phyloP scores from a whole-genome alignment of 2,329 filamentous ascomycete genomes.

The Scedosporium dehoogii region DNA sequence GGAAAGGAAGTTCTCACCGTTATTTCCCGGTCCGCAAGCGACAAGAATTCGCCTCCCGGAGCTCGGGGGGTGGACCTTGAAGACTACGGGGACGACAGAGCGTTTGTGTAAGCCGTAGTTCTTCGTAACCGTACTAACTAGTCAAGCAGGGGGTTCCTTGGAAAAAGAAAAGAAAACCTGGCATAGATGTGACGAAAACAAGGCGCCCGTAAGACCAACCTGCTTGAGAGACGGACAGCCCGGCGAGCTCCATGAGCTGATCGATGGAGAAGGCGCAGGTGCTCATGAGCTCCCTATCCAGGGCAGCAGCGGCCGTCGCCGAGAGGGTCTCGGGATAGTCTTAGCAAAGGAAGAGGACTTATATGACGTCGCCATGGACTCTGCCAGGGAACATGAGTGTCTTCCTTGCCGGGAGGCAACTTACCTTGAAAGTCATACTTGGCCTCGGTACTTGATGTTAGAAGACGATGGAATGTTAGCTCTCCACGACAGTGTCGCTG shows the following conservation, averaged over 20 bases:
- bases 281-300: conserved; percentile 93
- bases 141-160: not conserved
- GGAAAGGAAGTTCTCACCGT: conserved; percentile 34
- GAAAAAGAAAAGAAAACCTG: not conserved
- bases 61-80: conserved; percentile 66
- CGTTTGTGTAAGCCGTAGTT: not conserved
- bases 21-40: conserved; percentile 80
- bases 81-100: conserved; percentile 44
- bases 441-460: not conserved
- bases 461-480: not conserved
- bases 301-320: conserved; percentile 74
- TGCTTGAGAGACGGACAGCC: conserved; percentile 84
- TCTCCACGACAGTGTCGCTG: too few relatives aligned
- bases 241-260: conserved; percentile 94
- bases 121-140: not conserved
- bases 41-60: conserved; percentile 68
- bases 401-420: not conserved
- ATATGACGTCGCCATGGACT: not conserved
- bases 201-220: conserved; percentile 35
- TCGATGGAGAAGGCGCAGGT: conserved; percentile 82
- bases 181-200: not conserved
- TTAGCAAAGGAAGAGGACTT: not conserved
- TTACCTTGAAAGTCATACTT: conserved; percentile 2
- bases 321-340: conserved; percentile 60
- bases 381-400: not conserved